Percentiles rank a stretch among this genome's conserved stretches.
phyloP scores from a whole-genome alignment of 306 rosid genomes.

The Cucumis melo region DNA sequence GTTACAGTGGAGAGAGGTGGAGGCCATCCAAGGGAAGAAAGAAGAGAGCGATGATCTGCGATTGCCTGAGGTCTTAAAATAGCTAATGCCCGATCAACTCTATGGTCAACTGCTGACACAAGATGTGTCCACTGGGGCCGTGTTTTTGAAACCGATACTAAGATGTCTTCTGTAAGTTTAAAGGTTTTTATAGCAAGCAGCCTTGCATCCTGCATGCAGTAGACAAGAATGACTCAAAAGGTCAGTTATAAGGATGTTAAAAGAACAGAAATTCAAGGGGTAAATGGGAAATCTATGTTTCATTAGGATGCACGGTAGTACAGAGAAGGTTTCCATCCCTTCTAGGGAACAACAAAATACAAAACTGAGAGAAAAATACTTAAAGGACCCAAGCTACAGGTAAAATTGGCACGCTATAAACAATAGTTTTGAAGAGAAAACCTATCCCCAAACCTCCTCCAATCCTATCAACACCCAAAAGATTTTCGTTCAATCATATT shows the following conservation, averaged over 20 bases:
- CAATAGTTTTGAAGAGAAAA: not conserved
- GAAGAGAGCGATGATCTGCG: slow-evolving; percentile 76
- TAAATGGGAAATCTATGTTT: not conserved
- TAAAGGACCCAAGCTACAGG: not conserved
- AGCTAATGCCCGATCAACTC: slow-evolving; percentile 90
- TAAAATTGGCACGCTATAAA: not conserved
- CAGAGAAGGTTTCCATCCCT: not conserved
- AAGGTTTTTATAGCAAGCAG: slow-evolving; percentile 51
- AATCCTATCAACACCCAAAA: not conserved
- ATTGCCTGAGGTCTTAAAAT: slow-evolving; percentile 82
- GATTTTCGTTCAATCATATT: not conserved
- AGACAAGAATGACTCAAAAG: slow-evolving; percentile 16
- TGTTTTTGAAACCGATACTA: slow-evolving; percentile 44
- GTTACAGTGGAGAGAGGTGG: slow-evolving; percentile 56
- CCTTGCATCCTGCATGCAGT: slow-evolving; percentile 58
- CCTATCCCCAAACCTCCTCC: not conserved
- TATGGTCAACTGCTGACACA: slow-evolving; percentile 77
- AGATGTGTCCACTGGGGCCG: slow-evolving; percentile 76
- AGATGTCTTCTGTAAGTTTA: slow-evolving; percentile 44
- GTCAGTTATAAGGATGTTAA: not conserved
- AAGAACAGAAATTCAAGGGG: not conserved
- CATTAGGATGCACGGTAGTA: not conserved
- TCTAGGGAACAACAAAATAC: not conserved
- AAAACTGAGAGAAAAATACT: not conserved
- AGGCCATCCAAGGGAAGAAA: slow-evolving; percentile 86